These are phyloP conservation scores for Acanthamoeba lugdunensis DNA, from an alignment of 208 protist species.

Conservation along the genomic window DNA sequence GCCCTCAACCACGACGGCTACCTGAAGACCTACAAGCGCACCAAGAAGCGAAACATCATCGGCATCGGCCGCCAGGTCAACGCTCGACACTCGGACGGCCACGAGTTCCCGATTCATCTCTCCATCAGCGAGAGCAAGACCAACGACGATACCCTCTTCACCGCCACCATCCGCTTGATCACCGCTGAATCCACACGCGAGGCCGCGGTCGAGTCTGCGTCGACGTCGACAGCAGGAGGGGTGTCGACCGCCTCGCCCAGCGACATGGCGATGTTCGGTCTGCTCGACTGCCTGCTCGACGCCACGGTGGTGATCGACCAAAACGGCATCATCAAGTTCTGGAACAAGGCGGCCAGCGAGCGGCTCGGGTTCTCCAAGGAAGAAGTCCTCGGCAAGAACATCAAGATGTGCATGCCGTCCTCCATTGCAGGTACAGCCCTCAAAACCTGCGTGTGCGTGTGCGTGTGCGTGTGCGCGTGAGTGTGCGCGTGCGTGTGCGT, in stretches of 20 bases:
- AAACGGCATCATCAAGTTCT: constrained; percentile 56
- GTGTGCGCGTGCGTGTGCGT: no score
- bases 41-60: constrained; percentile 78
- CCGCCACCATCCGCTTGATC: constrained; percentile 49
- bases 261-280: constrained; percentile 25
- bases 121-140: constrained; percentile 68
- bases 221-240: neutral
- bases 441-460: neutral
- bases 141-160: constrained; percentile 11
- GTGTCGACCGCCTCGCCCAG: neutral
- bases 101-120: constrained; percentile 76
- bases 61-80: constrained; percentile 72
- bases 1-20: constrained; percentile 83
- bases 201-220: neutral
- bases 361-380: constrained; percentile 54
- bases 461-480: no score
- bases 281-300: constrained; percentile 64
- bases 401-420: constrained; percentile 61
- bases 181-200: no score
- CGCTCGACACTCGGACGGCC: constrained; percentile 37
- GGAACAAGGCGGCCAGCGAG: constrained; percentile 49
- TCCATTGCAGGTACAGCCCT: constrained; percentile 22
- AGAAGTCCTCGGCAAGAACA: constrained; percentile 65
- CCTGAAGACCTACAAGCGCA: constrained; percentile 80
- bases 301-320: constrained; percentile 65